Conservation (phyloP, 441 rosid genomes). For the Pelargonium exstipulatum region DNA sequence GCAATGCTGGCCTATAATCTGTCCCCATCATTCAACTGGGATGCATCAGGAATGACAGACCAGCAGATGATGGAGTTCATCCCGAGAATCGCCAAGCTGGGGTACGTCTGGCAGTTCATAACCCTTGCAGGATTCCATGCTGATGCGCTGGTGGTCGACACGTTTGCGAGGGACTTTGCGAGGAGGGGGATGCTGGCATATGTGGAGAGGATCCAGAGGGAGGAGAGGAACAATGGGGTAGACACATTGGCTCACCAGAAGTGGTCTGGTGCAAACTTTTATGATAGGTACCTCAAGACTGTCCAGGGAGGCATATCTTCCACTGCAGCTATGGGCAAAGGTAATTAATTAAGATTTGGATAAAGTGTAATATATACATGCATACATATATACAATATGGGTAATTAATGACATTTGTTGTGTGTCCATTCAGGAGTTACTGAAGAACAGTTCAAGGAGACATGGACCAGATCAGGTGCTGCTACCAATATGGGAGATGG, state of each 20-base stretch:
- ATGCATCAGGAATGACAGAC: slow-evolving; percentile 80
- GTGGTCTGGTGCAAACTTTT: slow-evolving; percentile 91
- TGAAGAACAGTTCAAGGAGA: slow-evolving; percentile 90
- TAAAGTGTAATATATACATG: background rate
- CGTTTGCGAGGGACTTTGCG: slow-evolving; percentile 70
- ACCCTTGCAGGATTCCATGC: slow-evolving; percentile 92
- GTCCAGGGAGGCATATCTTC: slow-evolving; percentile 95
- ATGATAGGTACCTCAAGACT: slow-evolving; percentile 77
- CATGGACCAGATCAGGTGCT: slow-evolving; percentile 71
- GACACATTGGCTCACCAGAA: slow-evolving; percentile 93
- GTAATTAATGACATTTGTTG: too few species aligned
- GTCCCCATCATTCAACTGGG: slow-evolving; percentile 94
- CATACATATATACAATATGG: too few species aligned
- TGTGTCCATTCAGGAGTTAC: slow-evolving; percentile 52
- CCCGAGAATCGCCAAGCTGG: slow-evolving; percentile 67
- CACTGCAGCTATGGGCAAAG: slow-evolving; percentile 97
- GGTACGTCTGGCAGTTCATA: slow-evolving; percentile 91
- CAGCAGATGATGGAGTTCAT: slow-evolving; percentile 78
- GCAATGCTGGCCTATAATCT: slow-evolving; percentile 84
- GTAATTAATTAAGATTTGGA: slow-evolving; percentile 22
- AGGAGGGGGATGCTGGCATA: slow-evolving; percentile 86
- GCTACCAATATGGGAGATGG: slow-evolving; percentile 40
- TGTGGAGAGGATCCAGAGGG: slow-evolving; percentile 91
- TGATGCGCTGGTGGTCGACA: slow-evolving; percentile 73
- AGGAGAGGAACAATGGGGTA: slow-evolving; percentile 82